These are phyloP conservation scores for Coniochaeta pulveracea DNA, from an alignment of 2,329 filamentous ascomycete genomes.

Conservation along the genomic window DNA sequence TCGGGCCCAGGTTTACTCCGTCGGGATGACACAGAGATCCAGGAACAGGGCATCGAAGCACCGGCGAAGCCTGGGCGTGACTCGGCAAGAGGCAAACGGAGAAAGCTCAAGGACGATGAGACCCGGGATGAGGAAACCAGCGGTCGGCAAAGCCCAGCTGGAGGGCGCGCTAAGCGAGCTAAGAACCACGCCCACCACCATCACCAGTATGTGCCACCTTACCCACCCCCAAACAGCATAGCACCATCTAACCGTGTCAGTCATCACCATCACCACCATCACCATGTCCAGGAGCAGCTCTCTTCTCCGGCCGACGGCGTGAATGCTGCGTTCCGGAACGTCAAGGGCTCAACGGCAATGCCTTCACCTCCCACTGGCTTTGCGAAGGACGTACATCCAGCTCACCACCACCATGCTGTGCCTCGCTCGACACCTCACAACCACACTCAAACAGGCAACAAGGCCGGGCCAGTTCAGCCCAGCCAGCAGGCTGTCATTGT, in stretches of 20 bases:
- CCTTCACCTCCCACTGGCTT: constrained; percentile 29
- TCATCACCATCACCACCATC: constrained; percentile 50
- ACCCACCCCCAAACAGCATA: constrained; percentile 11
- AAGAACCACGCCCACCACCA: constrained; percentile 59
- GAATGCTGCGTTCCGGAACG: constrained; percentile 33
- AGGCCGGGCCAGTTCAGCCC: constrained; percentile 16
- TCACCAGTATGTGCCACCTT: constrained; percentile 45
- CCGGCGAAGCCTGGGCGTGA: constrained; percentile 24
- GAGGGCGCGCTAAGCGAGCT: constrained; percentile 50
- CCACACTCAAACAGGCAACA: constrained; percentile 13
- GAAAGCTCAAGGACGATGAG: constrained; percentile 65
- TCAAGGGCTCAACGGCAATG: constrained; percentile 32
- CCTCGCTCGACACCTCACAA: constrained; percentile 18
- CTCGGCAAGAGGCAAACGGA: constrained; percentile 46
- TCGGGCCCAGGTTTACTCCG: constrained; percentile 31
- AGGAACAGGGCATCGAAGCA: constrained; percentile 31
- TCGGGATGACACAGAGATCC: constrained; percentile 40
- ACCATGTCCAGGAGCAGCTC: constrained; percentile 36
- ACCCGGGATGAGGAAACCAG: constrained; percentile 56
- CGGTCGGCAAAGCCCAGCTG: constrained; percentile 48
- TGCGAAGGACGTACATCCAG: constrained; percentile 24
- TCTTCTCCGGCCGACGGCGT: constrained; percentile 29
- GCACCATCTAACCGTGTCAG: constrained; percentile 14
- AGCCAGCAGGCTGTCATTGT: constrained; percentile 31
- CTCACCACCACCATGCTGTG: constrained; percentile 37